A percentile compares a stretch with the other conserved stretches of the same genome.
phyloP scores from a whole-genome alignment of 2,329 filamentous ascomycete species.

The Seiridium unicorne region DNA sequence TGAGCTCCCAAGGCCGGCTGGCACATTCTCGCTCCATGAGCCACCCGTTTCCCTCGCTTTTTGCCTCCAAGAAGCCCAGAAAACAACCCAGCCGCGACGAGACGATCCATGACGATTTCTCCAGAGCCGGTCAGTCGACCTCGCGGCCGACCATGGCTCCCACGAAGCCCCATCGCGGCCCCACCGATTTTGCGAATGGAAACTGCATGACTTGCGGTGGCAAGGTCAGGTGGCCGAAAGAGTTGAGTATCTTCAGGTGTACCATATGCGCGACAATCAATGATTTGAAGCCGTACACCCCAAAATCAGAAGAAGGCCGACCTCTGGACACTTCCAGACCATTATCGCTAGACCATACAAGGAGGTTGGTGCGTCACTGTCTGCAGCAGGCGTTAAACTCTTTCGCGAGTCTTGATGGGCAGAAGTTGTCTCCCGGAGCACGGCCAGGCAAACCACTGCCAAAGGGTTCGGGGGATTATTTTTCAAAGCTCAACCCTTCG shows the following conservation, averaged over 20 bases:
- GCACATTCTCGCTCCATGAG: slow-evolving; percentile 70
- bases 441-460: slow-evolving; percentile 14
- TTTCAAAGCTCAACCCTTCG: slow-evolving; percentile 12
- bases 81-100: slow-evolving; percentile 35
- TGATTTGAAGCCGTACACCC: slow-evolving; percentile 57
- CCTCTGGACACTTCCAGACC: slow-evolving; percentile 11
- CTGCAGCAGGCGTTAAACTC: slow-evolving; percentile 35
- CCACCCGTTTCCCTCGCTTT: slow-evolving; percentile 74
- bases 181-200: slow-evolving; percentile 60
- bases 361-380: slow-evolving; percentile 43
- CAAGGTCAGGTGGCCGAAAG: slow-evolving; percentile 74
- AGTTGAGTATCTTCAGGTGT: slow-evolving; percentile 74
- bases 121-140: slow-evolving; percentile 20
- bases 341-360: slow-evolving; percentile 61
- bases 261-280: slow-evolving; percentile 84
- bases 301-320: not conserved
- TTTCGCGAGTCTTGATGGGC: slow-evolving; percentile 18
- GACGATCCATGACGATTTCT: slow-evolving; percentile 44
- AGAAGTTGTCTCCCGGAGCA: slow-evolving; percentile 9
- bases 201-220: slow-evolving; percentile 86
- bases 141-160: slow-evolving; percentile 28
- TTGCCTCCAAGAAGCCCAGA: slow-evolving; percentile 59
- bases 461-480: slow-evolving; percentile 17
- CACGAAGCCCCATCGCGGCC: slow-evolving; percentile 23
- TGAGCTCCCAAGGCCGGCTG: not conserved